Conservation (phyloP, 192 early-diverging fungal species). For the Podila epicladia region DNA sequence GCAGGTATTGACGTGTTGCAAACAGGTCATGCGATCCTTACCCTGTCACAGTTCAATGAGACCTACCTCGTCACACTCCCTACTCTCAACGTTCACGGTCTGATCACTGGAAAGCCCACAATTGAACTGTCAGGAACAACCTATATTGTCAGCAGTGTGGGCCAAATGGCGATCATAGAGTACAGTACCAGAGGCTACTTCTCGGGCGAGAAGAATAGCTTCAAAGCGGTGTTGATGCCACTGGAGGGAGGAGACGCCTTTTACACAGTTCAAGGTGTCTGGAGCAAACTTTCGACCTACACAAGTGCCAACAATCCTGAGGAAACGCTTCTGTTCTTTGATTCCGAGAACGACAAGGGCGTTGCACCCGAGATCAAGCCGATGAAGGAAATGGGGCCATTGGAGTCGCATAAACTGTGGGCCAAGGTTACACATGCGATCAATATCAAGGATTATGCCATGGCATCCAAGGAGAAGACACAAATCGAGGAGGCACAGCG, state of each 20-base stretch:
- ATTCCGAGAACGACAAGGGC: constrained; percentile 61
- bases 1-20: constrained; percentile 76
- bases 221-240: constrained; percentile 62
- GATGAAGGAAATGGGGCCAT: constrained; percentile 64
- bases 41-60: constrained; percentile 66
- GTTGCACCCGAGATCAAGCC: constrained; percentile 65
- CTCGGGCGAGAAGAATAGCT: constrained; percentile 80
- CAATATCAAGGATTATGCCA: constrained; percentile 68
- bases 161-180: constrained; percentile 62
- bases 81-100: constrained; percentile 75
- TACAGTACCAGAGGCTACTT: constrained; percentile 79
- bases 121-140: constrained; percentile 38
- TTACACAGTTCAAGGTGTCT: constrained; percentile 60
- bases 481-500: constrained; percentile 75
- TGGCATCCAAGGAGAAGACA: constrained; percentile 74
- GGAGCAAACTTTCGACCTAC: constrained; percentile 68
- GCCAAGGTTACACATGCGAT: constrained; percentile 72
- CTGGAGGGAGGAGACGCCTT: background rate
- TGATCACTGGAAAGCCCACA: constrained; percentile 60
- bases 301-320: constrained; percentile 1
- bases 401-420: constrained; percentile 82
- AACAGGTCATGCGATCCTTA: constrained; percentile 75
- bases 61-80: constrained; percentile 79
- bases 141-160: constrained; percentile 27
- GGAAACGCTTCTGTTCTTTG: constrained; percentile 59